A percentile compares a stretch with the other conserved stretches of the same genome.
Evolutionary conservation across 1,139 yeast species (phyloP).

Genomic region (Meyerozyma carpophila): DNA sequence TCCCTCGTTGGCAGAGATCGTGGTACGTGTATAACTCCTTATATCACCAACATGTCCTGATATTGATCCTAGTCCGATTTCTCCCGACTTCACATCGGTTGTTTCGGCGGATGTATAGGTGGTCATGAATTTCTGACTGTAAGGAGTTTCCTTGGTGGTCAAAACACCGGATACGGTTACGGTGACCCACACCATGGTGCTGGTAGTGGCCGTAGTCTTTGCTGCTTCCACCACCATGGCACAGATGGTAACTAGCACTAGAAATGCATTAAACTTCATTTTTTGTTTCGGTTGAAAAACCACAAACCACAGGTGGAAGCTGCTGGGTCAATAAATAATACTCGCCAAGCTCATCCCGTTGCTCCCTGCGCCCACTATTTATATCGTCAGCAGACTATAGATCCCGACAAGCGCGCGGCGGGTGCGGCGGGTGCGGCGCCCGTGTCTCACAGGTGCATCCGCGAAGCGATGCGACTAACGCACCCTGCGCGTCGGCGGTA

Average conservation of each 20-base stretch:
- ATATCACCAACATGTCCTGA: slow-evolving; percentile 53
- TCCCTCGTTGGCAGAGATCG: slow-evolving; percentile 11
- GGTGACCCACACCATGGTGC: slow-evolving; percentile 29
- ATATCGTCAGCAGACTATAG: not conserved
- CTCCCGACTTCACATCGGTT: slow-evolving; percentile 21
- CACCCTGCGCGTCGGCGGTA: not conserved
- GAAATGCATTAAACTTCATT: not conserved
- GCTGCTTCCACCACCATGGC: not conserved
- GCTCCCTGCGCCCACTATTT: slow-evolving; percentile 1
- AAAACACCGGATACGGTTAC: slow-evolving; percentile 26
- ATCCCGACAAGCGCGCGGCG: not conserved
- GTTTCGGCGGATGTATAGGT: slow-evolving; percentile 18
- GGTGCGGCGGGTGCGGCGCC: not conserved
- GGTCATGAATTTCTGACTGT: slow-evolving; percentile 27
- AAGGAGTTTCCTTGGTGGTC: slow-evolving; percentile 23
- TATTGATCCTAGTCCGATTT: slow-evolving; percentile 49
- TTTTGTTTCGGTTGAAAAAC: not conserved
- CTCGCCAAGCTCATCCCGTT: not conserved
- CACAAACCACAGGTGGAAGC: not conserved
- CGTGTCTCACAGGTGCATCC: not conserved
- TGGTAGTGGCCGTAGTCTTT: not conserved
- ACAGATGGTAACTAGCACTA: not conserved
- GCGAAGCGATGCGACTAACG: not conserved
- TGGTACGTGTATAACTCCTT: slow-evolving; percentile 35
- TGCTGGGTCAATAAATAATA: not conserved